Conservation (phyloP, 1,284 basidiomycete species). For the Trichosporon sp. region DNA sequence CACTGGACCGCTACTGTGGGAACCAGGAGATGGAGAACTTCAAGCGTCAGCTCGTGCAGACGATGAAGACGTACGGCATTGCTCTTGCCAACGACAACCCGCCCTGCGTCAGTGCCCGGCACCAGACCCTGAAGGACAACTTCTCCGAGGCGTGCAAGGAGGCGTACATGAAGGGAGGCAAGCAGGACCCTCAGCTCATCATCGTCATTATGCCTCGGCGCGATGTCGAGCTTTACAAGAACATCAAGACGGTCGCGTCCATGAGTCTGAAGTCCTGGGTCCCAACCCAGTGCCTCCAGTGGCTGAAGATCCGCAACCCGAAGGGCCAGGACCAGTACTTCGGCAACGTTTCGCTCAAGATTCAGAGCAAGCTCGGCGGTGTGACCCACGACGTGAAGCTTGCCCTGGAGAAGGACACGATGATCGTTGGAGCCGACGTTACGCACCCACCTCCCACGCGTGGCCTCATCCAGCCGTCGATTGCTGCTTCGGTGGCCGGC, state of each 20-base stretch:
- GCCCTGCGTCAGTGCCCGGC: not conserved
- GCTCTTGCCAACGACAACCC: not conserved
- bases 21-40: conserved; percentile 29
- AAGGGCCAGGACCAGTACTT: conserved; percentile 51
- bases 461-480: conserved; percentile 47
- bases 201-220: conserved; percentile 35
- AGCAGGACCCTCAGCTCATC: conserved; percentile 44
- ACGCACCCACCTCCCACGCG: conserved; percentile 26
- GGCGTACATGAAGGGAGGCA: conserved; percentile 30
- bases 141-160: conserved; percentile 27
- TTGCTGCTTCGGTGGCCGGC: conserved; percentile 52
- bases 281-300: conserved; percentile 48
- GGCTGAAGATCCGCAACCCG: conserved; percentile 43
- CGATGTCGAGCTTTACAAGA: conserved; percentile 39
- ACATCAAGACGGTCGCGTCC: conserved; percentile 46
- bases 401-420: conserved; percentile 44
- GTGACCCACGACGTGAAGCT: conserved; percentile 45
- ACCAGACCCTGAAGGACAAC: conserved; percentile 21
- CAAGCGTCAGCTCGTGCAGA: conserved; percentile 11
- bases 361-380: conserved; percentile 53
- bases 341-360: conserved; percentile 47
- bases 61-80: conserved; percentile 9
- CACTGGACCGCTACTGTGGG: conserved; percentile 31
- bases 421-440: conserved; percentile 52
- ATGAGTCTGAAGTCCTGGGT: conserved; percentile 20